Conservation (phyloP, 352 stramenopile genomes). For the Phytophthora multivora region DNA sequence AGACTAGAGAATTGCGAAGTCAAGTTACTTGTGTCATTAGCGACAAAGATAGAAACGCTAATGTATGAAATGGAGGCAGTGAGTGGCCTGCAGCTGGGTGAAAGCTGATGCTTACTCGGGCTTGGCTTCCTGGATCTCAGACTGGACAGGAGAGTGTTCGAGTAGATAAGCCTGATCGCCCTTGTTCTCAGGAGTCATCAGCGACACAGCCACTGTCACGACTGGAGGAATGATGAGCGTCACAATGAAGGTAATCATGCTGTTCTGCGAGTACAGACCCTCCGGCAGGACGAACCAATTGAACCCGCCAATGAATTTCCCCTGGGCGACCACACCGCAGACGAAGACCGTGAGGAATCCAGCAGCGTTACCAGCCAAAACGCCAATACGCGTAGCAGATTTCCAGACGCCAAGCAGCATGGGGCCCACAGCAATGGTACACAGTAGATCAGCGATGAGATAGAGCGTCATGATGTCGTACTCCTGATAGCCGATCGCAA, state of each 20-base stretch:
- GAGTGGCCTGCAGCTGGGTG: neutral
- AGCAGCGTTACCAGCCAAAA: slow-evolving; percentile 51
- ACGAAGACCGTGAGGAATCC: slow-evolving; percentile 77
- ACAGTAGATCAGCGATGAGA: slow-evolving; percentile 80
- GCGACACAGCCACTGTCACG: slow-evolving; percentile 61
- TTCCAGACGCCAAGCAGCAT: slow-evolving; percentile 72
- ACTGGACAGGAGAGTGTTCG: slow-evolving; percentile 18
- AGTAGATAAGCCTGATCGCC: slow-evolving; percentile 34
- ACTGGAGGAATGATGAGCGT: slow-evolving; percentile 61
- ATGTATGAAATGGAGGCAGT: too few species aligned
- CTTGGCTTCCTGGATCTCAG: neutral
- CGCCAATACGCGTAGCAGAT: slow-evolving; percentile 43
- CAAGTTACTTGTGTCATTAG: too few species aligned
- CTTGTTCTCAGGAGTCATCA: slow-evolving; percentile 36
- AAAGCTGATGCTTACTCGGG: neutral
- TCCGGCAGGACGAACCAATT: slow-evolving; percentile 80
- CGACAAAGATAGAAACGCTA: too few species aligned
- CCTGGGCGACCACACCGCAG: slow-evolving; percentile 57
- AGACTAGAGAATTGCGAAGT: too few species aligned
- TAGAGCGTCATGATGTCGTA: slow-evolving; percentile 81
- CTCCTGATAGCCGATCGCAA: slow-evolving; percentile 66
- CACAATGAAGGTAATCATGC: slow-evolving; percentile 84
- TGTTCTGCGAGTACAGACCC: slow-evolving; percentile 77
- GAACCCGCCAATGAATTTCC: slow-evolving; percentile 73
- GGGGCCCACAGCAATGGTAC: slow-evolving; percentile 67